Evolutionary conservation across 2,329 filamentous ascomycete species (phyloP).

Genomic region (Penicillium aurantiogriseum): DNA sequence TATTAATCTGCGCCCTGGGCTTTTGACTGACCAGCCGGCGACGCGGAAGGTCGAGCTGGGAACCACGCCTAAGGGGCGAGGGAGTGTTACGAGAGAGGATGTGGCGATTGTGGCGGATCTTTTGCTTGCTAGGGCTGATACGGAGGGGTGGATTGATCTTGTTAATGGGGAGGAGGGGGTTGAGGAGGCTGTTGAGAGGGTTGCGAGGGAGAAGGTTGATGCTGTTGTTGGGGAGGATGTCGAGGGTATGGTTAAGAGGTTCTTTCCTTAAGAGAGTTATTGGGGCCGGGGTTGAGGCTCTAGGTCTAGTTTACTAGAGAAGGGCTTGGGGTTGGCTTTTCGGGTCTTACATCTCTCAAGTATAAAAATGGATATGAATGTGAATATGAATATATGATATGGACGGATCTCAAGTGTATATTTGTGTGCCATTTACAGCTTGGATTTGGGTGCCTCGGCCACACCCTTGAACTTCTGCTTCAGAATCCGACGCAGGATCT

Average conservation of each 20-base stretch:
- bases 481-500: conserved; percentile 48
- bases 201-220: conserved; percentile 48
- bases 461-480: conserved; percentile 46
- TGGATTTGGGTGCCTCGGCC: conserved; percentile 37
- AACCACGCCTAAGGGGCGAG: conserved; percentile 44
- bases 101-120: conserved; percentile 53
- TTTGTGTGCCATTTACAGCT: conserved; percentile 33
- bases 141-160: conserved; percentile 55
- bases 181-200: conserved; percentile 47
- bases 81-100: conserved; percentile 49
- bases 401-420: neutral
- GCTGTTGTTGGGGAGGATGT: conserved; percentile 53
- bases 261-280: conserved; percentile 22
- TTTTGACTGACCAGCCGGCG: conserved; percentile 49
- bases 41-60: conserved; percentile 51
- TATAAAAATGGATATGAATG: neutral
- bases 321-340: neutral
- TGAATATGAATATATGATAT: neutral
- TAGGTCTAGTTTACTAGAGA: neutral
- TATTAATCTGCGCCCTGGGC: conserved; percentile 53
- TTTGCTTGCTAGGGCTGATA: conserved; percentile 50
- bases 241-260: conserved; percentile 43
- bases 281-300: neutral
- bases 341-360: neutral
- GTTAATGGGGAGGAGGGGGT: conserved; percentile 51